Base-by-base conservation (phyloP, 2,329 filamentous ascomycete species). In the Neoascochyta sp. region DNA sequence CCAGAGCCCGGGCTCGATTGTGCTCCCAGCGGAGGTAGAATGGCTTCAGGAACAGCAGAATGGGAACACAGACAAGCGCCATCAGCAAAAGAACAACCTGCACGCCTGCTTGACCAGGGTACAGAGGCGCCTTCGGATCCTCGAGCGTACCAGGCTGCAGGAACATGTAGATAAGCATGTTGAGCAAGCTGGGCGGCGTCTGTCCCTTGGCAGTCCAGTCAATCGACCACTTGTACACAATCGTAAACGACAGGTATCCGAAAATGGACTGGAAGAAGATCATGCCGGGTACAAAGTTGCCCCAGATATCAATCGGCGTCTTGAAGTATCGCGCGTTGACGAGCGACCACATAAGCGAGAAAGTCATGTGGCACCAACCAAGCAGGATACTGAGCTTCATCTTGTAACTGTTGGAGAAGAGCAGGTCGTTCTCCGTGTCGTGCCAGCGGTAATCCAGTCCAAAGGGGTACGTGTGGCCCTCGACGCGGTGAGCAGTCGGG, bases 111-210 rank as follows among this genome's bases (percentile, higher is more conserved):
- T 98, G 92, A 22, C 86, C 86, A 13, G 70, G 61, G 62, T 95
- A 98, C 4, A 98, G 73, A 28, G 74, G 74, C 19, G 47, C 37
- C 3, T 47, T 45, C 27, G 74, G 74, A 39, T 86, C 77, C 27
- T 85, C 81, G 15, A 83, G 68, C 0, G 65, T 84, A 29, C 88
- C 88, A 3, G 92, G 92, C 43, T 82, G 80, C 48, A 98, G 69
- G 72, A 98, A 98, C 93, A 98, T 98, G 76, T 95, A 95, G 57
- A 98, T 98, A 56, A 98, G 74, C 90, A 96, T 96, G 75, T 98
- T 98, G 41, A 98, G 70, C 38, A 98, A 73, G 54, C 88, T 87
- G 3, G 93, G 92, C 1, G 93, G 86, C 41, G 78, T 74, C 47
- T 74, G 61, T 22, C 73, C 79, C 22, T 73, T 74, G 8, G 73